These are phyloP conservation scores for Colletotrichum sublineola DNA, from an alignment of 2,329 filamentous ascomycete species.

Conservation along the genomic window DNA sequence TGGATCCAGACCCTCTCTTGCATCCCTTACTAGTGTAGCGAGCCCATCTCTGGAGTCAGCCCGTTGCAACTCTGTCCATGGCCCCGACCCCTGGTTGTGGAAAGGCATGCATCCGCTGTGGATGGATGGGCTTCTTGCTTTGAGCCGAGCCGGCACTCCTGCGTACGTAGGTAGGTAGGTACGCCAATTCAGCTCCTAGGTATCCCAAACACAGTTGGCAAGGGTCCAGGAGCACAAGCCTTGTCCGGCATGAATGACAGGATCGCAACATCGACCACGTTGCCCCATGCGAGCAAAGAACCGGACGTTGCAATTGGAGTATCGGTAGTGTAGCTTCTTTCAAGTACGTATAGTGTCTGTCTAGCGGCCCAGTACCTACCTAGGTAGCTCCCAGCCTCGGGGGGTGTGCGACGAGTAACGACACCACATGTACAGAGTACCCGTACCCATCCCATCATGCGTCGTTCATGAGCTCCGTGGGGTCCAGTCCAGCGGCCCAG, in stretches of 20 bases:
- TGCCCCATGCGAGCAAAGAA: slow-evolving; percentile 39
- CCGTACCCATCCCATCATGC: slow-evolving; percentile 15
- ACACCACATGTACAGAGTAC: slow-evolving; percentile 28
- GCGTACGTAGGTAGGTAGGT: too few species aligned
- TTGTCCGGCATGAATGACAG: slow-evolving; percentile 20
- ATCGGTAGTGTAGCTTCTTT: slow-evolving; percentile 28
- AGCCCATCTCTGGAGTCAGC: slow-evolving; percentile 41
- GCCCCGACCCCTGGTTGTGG: slow-evolving; percentile 36
- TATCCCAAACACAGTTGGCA: slow-evolving; percentile 13
- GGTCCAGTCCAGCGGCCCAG: slow-evolving; percentile 27
- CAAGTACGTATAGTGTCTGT: slow-evolving; percentile 16
- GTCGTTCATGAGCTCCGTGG: slow-evolving; percentile 31
- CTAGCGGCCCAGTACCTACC: not conserved
- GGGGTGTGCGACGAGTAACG: slow-evolving; percentile 21
- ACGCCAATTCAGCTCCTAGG: slow-evolving; percentile 3
- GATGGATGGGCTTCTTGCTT: slow-evolving; percentile 40
- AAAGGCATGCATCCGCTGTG: slow-evolving; percentile 41
- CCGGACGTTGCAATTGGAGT: slow-evolving; percentile 41
- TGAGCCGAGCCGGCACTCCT: slow-evolving; percentile 26
- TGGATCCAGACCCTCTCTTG: slow-evolving; percentile 22
- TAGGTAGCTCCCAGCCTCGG: not conserved
- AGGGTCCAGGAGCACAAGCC: slow-evolving; percentile 25
- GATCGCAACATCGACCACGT: slow-evolving; percentile 36
- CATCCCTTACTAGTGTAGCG: slow-evolving; percentile 37
- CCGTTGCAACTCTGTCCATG: slow-evolving; percentile 41